Evolutionary conservation across 2,329 filamentous ascomycete species (phyloP), one percentile per base, ranked within the genome.

Genomic region (Macrophomina pseudophaseolina): DNA sequence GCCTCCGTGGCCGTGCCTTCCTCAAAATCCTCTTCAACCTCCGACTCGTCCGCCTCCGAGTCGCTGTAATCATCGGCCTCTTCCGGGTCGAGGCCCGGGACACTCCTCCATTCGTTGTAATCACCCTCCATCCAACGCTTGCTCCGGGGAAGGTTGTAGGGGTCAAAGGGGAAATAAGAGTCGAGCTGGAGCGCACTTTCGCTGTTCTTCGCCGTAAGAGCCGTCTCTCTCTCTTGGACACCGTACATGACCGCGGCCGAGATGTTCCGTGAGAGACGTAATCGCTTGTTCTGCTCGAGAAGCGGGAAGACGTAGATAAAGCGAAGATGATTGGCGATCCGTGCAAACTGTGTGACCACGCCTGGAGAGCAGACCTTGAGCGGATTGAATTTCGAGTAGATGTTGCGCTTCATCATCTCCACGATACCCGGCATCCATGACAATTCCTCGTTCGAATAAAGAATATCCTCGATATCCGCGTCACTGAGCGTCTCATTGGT

Each of bases 131-230:
- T 81, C 96, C 95, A 98, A 67, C 88, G 86, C 78, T 91, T 93
- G 77, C 94, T 97, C 71, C 88, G 84, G 0, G 94, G 94, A 59
- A 99, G 83, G 73, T 94, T 91, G 78, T 98, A 99, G 2, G 96
- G 96, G 75, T 99, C 95, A 74, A 99, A 99, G 0, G 95, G 95
- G 74, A 98, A 99, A 77, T 97, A 97, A 0, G 93, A 91, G 72
- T 98, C 94, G 1, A 99, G 85, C 78, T 97, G 90, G 73, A 94
- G 90, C 73, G 88, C 90, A 69, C 90, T 88, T 71, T 97, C 92
- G 67, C 91, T 91, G 64, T 89, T 86, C 72, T 83, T 83, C 64
- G 76, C 76, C 9, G 78, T 81, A 49, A 82, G 78, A 1, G 82
- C 81, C 65, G 82, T 87, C 71, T 89, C 86, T 54, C 87, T 85